A percentile compares a stretch with the other conserved stretches of the same genome.
These are phyloP conservation scores for Barnettozyma hawaiiensis DNA, from an alignment of 1,139 yeast genomes.

Conservation along the genomic window DNA sequence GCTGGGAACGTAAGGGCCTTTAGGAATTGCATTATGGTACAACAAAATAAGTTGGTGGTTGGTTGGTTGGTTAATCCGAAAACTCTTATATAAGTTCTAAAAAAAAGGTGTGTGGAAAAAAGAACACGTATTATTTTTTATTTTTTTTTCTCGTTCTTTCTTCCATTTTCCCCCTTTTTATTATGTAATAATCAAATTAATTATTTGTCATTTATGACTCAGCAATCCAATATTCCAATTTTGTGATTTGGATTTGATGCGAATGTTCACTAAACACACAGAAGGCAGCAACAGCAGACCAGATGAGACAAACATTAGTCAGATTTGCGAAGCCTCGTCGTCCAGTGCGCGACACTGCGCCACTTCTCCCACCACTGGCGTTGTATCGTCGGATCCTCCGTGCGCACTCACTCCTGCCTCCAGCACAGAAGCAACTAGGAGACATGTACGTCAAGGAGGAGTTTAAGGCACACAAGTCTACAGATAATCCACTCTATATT, in stretches of 20 bases:
- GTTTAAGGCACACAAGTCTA: constrained; percentile 75
- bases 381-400: constrained; percentile 74
- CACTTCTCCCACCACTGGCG: constrained; percentile 74
- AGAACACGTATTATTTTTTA: neutral
- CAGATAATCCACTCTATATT: constrained; percentile 87
- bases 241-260: too few species aligned
- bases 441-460: constrained; percentile 87
- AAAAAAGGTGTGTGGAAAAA: neutral
- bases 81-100: too few species aligned
- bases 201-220: neutral
- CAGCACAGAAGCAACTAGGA: constrained; percentile 70
- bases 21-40: constrained; percentile 22
- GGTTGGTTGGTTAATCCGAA: too few species aligned
- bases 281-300: too few species aligned
- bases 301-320: constrained; percentile 50
- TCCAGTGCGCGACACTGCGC: constrained; percentile 46
- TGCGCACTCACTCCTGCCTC: constrained; percentile 67
- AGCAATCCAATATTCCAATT: too few species aligned
- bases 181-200: too few species aligned
- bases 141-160: too few species aligned
- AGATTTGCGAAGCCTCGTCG: constrained; percentile 52
- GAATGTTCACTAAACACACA: too few species aligned
- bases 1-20: constrained; percentile 19
- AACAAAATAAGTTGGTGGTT: neutral
- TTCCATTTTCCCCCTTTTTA: too few species aligned